phyloP scores from a whole-genome alignment of 768 basidiomycete species.

The Amanita pseudoporphyria region DNA sequence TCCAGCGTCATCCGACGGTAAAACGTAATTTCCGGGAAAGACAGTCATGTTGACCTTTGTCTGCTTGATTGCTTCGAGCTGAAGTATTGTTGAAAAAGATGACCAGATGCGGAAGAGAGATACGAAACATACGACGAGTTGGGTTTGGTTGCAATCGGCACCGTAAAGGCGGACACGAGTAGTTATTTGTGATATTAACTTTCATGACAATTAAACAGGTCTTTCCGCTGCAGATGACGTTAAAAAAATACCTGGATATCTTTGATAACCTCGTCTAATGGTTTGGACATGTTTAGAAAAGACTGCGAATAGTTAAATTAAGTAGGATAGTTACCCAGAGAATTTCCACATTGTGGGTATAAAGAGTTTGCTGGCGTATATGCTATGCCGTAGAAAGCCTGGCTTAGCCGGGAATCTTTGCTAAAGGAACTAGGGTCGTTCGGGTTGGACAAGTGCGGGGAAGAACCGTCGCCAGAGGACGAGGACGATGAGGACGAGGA shows the following conservation, averaged over 20 bases:
- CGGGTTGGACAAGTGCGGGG: slow-evolving; percentile 8
- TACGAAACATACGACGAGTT: slow-evolving; percentile 46
- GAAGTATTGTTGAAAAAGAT: background rate
- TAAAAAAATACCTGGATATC: slow-evolving; percentile 52
- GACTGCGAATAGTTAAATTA: background rate
- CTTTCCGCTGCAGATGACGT: background rate
- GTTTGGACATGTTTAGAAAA: slow-evolving; percentile 1
- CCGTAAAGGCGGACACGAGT: slow-evolving; percentile 75
- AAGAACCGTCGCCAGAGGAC: slow-evolving; percentile 3
- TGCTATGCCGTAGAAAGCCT: slow-evolving; percentile 78
- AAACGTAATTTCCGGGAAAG: slow-evolving; percentile 63
- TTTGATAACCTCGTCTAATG: slow-evolving; percentile 46
- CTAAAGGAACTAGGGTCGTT: slow-evolving; percentile 66
- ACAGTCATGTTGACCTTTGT: slow-evolving; percentile 83
- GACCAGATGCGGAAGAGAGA: background rate
- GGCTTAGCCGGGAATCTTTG: slow-evolving; percentile 55
- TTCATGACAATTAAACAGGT: slow-evolving; percentile 6
- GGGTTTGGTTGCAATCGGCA: slow-evolving; percentile 77
- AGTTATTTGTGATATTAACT: slow-evolving; percentile 84
- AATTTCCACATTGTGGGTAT: slow-evolving; percentile 57
- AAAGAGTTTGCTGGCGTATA: slow-evolving; percentile 74
- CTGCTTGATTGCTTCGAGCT: slow-evolving; percentile 81
- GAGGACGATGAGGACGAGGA: slow-evolving; percentile 15
- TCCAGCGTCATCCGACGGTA: slow-evolving; percentile 46
- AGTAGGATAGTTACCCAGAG: slow-evolving; percentile 23